Conservation (phyloP, 1,284 basidiomycete genomes). For the Porogramme epimiltina region DNA sequence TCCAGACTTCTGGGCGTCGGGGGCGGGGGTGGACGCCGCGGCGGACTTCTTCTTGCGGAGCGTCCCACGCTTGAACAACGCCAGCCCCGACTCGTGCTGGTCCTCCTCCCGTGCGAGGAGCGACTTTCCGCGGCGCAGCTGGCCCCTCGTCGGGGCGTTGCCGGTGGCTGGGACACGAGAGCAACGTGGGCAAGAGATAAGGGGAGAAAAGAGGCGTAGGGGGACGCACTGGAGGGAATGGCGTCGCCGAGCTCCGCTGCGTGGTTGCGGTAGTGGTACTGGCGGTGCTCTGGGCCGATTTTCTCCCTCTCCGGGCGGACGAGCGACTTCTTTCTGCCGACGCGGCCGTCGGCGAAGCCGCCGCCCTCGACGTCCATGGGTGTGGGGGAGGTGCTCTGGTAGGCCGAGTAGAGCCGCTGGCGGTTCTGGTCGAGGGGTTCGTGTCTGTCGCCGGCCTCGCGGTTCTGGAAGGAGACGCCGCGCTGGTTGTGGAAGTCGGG, state of each 20-base stretch:
- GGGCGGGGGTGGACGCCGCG: slow-evolving; percentile 36
- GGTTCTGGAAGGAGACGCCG: slow-evolving; percentile 68
- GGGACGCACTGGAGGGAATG: slow-evolving; percentile 74
- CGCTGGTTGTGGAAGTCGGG: slow-evolving; percentile 1
- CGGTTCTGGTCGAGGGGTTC: slow-evolving; percentile 54
- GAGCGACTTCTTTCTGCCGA: slow-evolving; percentile 88
- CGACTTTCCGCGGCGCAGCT: slow-evolving; percentile 82
- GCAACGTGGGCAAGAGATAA: neutral
- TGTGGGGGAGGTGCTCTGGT: slow-evolving; percentile 46
- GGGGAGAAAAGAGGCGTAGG: slow-evolving; percentile 8
- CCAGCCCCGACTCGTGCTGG: slow-evolving; percentile 84
- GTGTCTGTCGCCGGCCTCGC: slow-evolving; percentile 66
- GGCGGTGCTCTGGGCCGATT: slow-evolving; percentile 92
- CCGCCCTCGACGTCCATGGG: slow-evolving; percentile 54
- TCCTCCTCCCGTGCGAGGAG: slow-evolving; percentile 87
- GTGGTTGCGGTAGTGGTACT: slow-evolving; percentile 94
- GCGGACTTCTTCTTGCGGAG: slow-evolving; percentile 67
- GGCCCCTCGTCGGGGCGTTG: slow-evolving; percentile 69
- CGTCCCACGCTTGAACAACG: slow-evolving; percentile 84
- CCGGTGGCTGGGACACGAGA: slow-evolving; percentile 65
- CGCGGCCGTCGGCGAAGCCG: slow-evolving; percentile 44
- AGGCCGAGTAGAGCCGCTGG: slow-evolving; percentile 51
- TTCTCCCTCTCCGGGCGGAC: slow-evolving; percentile 95
- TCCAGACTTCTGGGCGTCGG: slow-evolving; percentile 41
- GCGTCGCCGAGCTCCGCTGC: slow-evolving; percentile 83